Evolutionary conservation across 164 flowering plant genomes (phyloP).

Genomic region (Kingdonia uniflora): DNA sequence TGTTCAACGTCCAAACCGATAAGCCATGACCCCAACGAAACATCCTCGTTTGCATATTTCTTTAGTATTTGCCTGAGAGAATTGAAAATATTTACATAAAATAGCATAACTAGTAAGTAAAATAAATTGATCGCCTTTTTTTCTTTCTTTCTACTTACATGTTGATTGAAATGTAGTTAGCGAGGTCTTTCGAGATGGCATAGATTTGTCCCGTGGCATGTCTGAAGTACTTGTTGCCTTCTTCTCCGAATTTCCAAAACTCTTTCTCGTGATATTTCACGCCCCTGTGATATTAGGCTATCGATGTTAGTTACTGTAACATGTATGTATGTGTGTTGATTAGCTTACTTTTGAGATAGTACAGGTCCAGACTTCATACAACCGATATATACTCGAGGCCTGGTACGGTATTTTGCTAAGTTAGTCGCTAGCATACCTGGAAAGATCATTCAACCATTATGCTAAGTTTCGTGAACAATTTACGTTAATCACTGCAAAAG

Average conservation of each 20-base stretch:
- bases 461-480: too few relatives aligned
- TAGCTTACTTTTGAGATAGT: slow-evolving; percentile 61
- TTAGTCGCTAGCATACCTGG: slow-evolving; percentile 45
- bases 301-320: background rate
- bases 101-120: too few relatives aligned
- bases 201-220: slow-evolving; percentile 96
- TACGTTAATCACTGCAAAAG: background rate
- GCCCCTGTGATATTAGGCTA: slow-evolving; percentile 33
- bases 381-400: slow-evolving; percentile 63
- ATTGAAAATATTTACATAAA: background rate
- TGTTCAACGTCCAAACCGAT: slow-evolving; percentile 72
- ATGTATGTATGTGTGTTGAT: too few relatives aligned
- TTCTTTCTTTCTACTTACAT: slow-evolving; percentile 26
- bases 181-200: slow-evolving; percentile 82
- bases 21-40: slow-evolving; percentile 72
- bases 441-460: background rate
- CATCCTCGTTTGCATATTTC: slow-evolving; percentile 77
- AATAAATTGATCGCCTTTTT: too few relatives aligned
- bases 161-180: slow-evolving; percentile 63
- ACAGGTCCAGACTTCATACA: slow-evolving; percentile 98
- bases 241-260: slow-evolving; percentile 84
- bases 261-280: slow-evolving; percentile 84
- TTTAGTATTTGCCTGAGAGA: slow-evolving; percentile 50
- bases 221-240: slow-evolving; percentile 83
- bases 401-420: slow-evolving; percentile 34